phyloP scores from a whole-genome alignment of 1,139 yeast species.

The Lizanozyma gosingica region DNA sequence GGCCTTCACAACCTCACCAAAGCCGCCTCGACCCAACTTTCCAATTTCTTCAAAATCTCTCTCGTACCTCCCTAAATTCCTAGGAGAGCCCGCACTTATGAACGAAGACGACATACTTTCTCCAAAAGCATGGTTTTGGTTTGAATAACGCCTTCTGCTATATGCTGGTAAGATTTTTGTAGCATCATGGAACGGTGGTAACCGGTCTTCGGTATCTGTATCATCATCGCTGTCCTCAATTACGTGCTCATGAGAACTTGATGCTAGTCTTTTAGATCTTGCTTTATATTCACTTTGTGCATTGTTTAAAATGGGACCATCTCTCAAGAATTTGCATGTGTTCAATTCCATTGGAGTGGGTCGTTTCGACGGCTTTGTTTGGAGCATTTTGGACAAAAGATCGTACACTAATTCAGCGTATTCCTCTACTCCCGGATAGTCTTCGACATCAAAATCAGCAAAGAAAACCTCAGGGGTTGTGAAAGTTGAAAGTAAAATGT shows the following conservation, averaged over 20 bases:
- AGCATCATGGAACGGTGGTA: neutral
- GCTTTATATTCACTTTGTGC: neutral
- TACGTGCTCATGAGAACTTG: neutral
- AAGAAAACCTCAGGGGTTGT: slow-evolving; percentile 57
- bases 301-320: slow-evolving; percentile 27
- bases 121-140: slow-evolving; percentile 7
- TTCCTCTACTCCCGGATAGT: slow-evolving; percentile 22
- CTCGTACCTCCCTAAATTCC: slow-evolving; percentile 27
- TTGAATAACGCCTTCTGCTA: slow-evolving; percentile 13
- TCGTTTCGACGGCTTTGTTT: slow-evolving; percentile 58
- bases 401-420: slow-evolving; percentile 43
- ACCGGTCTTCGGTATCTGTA: neutral
- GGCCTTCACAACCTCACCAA: slow-evolving; percentile 95
- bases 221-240: neutral
- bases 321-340: slow-evolving; percentile 73
- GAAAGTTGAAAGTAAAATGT: slow-evolving; percentile 36
- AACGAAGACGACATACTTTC: neutral
- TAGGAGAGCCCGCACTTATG: neutral
- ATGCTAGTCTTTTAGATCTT: neutral
- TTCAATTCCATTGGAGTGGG: slow-evolving; percentile 77
- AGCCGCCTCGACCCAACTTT: slow-evolving; percentile 89
- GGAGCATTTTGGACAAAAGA: slow-evolving; percentile 59
- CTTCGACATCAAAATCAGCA: slow-evolving; percentile 27
- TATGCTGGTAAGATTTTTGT: neutral
- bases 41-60: slow-evolving; percentile 91